These are phyloP conservation scores for Tetrapisispora taiwanensis DNA, from an alignment of 805 yeast genomes.

Conservation along the genomic window DNA sequence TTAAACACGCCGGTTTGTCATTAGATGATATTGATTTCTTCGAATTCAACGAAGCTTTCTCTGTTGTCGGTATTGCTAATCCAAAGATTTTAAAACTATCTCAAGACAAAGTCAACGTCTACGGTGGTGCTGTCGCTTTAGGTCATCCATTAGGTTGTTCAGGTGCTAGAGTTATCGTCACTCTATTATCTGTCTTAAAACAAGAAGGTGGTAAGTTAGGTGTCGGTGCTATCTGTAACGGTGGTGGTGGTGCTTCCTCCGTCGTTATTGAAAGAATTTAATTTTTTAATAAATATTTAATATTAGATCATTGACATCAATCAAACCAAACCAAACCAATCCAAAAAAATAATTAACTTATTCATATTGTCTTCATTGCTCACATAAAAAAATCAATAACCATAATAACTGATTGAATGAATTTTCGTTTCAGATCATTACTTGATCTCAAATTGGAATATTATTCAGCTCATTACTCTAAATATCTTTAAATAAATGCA, in stretches of 20 bases:
- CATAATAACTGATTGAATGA: not conserved
- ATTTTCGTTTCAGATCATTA: not conserved
- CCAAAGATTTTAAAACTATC: constrained; percentile 57
- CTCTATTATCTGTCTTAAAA: constrained; percentile 64
- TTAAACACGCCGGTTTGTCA: constrained; percentile 68
- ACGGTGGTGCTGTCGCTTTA: constrained; percentile 93
- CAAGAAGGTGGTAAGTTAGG: constrained; percentile 88
- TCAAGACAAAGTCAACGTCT: constrained; percentile 63
- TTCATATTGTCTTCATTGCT: constrained; percentile 1
- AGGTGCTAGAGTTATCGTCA: constrained; percentile 90
- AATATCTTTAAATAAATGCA: not conserved
- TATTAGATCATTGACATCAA: not conserved
- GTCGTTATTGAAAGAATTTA: constrained; percentile 65
- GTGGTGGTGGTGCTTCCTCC: constrained; percentile 99
- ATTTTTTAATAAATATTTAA: not conserved
- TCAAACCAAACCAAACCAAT: not conserved
- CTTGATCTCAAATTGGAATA: too few relatives aligned
- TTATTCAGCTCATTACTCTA: not conserved
- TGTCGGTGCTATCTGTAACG: constrained; percentile 94
- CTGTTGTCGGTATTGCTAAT: constrained; percentile 92
- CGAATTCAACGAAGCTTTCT: constrained; percentile 96
- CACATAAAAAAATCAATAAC: not conserved
- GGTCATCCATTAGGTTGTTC: constrained; percentile 95
- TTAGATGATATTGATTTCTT: constrained; percentile 64
- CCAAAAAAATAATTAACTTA: not conserved